These are phyloP conservation scores for Lizanozyma gosingica DNA, from an alignment of 1,139 yeast species.

Conservation along the genomic window DNA sequence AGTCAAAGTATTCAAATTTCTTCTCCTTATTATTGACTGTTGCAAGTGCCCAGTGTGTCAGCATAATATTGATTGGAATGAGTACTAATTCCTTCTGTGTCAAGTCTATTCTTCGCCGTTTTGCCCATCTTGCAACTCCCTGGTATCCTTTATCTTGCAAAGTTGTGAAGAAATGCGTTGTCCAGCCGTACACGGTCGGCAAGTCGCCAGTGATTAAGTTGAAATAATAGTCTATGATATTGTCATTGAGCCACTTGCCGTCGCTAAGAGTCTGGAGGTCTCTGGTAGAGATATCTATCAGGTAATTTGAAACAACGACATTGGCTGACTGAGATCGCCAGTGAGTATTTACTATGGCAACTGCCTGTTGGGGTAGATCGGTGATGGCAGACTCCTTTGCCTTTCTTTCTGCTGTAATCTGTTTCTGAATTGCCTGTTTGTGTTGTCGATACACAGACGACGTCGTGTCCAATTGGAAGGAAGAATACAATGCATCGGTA, in stretches of 20 bases:
- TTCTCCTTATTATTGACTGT: conserved; percentile 56
- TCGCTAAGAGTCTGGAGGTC: conserved; percentile 69
- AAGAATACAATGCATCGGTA: not conserved
- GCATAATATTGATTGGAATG: conserved; percentile 75
- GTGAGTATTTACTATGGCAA: conserved; percentile 13
- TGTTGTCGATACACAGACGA: not conserved
- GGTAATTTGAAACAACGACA: conserved; percentile 20
- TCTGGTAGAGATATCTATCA: conserved; percentile 51
- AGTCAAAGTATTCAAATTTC: conserved; percentile 68
- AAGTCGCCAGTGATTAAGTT: conserved; percentile 39
- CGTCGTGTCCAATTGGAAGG: not conserved
- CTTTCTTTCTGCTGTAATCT: not conserved
- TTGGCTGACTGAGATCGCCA: conserved; percentile 16
- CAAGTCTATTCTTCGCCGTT: conserved; percentile 66
- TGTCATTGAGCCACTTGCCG: conserved; percentile 84
- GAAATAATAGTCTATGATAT: conserved; percentile 76
- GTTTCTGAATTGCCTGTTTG: not conserved
- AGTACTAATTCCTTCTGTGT: conserved; percentile 55
- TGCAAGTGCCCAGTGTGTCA: conserved; percentile 91
- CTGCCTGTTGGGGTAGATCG: conserved; percentile 6
- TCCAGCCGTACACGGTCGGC: conserved; percentile 56
- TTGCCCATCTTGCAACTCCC: conserved; percentile 88
- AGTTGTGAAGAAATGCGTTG: conserved; percentile 80
- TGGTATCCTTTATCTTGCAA: conserved; percentile 63
- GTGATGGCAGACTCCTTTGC: not conserved